These are phyloP conservation scores for Fusarium ramigenum DNA, from an alignment of 2,329 filamentous ascomycete species.

Conservation along the genomic window DNA sequence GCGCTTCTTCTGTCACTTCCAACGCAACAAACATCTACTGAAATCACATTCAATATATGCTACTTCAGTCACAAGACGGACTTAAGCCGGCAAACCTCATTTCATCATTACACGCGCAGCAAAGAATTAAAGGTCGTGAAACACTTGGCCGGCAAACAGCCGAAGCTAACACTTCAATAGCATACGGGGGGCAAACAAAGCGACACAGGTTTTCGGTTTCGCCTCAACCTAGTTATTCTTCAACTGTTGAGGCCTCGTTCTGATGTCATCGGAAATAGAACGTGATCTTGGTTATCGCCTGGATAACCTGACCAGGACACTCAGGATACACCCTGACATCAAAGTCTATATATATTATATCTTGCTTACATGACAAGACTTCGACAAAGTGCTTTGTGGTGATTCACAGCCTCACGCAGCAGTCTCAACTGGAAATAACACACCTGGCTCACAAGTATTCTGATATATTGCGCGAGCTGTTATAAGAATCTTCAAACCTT, in stretches of 20 bases:
- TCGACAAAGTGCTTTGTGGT: not conserved
- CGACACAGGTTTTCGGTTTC: rapidly evolving
- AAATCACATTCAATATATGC: too few relatives aligned
- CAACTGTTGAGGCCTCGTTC: not conserved
- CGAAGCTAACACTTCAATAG: not conserved
- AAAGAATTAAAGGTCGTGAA: not conserved
- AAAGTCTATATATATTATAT: not conserved
- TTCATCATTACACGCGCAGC: not conserved
- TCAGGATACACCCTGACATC: not conserved
- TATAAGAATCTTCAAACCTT: not conserved
- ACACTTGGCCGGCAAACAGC: not conserved
- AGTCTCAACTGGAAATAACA: too few relatives aligned
- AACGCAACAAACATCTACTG: too few relatives aligned
- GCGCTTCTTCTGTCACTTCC: too few relatives aligned
- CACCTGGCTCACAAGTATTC: not conserved
- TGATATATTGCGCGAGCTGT: not conserved
- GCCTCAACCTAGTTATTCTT: not conserved
- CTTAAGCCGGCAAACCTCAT: not conserved
- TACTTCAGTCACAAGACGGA: not conserved
- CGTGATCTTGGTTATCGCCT: not conserved
- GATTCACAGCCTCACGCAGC: not conserved
- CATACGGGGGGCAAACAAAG: not conserved
- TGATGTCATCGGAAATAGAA: rapidly evolving
- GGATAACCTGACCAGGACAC: not conserved
- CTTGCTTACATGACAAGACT: too few relatives aligned